Evolutionary conservation across 306 rosid species (phyloP).

Genomic region (Mimosa bimucronata): DNA sequence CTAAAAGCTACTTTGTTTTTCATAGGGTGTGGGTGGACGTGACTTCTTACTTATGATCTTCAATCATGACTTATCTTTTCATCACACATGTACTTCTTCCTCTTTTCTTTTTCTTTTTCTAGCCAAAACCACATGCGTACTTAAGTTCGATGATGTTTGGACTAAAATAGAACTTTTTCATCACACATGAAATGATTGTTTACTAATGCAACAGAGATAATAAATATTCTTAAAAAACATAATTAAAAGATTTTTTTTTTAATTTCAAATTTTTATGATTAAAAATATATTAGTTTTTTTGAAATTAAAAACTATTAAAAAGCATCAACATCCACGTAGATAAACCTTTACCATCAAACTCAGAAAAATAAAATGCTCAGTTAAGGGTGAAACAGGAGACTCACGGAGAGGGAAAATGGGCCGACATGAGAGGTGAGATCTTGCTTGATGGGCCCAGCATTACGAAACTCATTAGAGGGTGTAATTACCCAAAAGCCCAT

Average conservation of each 20-base stretch:
- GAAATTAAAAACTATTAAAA: neutral
- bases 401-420: conserved; percentile 68
- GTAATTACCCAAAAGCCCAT: conserved; percentile 90
- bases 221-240: neutral
- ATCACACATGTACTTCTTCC: neutral
- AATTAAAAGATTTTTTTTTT: too few relatives aligned
- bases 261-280: too few relatives aligned
- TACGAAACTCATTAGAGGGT: conserved; percentile 71
- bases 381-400: neutral
- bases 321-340: neutral
- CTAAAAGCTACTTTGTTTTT: neutral
- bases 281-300: too few relatives aligned
- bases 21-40: too few relatives aligned
- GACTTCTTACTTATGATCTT: too few relatives aligned
- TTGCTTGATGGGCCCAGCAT: conserved; percentile 83
- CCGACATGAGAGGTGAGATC: conserved; percentile 95
- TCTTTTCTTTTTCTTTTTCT: neutral
- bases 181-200: neutral
- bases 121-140: neutral
- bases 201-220: neutral
- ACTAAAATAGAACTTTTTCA: neutral
- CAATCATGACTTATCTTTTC: neutral
- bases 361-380: neutral
- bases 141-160: neutral
- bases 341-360: neutral